Conservation (phyloP, 2,329 filamentous ascomycete species). For the Colletotrichum incanum region DNA sequence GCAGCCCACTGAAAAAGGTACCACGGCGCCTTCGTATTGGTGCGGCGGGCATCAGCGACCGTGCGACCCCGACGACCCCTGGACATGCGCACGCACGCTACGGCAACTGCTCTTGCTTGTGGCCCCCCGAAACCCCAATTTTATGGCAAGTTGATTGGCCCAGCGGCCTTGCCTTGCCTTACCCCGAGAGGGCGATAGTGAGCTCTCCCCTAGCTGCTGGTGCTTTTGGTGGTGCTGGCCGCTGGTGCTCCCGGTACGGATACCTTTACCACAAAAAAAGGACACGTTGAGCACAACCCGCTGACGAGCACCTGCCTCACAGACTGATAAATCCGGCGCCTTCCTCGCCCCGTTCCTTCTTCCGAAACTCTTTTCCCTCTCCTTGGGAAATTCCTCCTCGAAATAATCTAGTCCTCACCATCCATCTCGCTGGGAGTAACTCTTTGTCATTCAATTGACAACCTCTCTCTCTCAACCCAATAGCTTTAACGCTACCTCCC, state of each 20-base stretch:
- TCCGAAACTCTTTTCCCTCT: constrained; percentile 41
- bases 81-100: constrained; percentile 8
- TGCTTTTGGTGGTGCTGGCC: constrained; percentile 17
- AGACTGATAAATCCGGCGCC: constrained; percentile 43
- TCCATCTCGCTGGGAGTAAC: constrained; percentile 32
- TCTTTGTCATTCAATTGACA: constrained; percentile 41
- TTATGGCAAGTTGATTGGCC: constrained; percentile 24
- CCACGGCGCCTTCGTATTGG: constrained; percentile 21
- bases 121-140: constrained; percentile 23
- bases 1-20: constrained; percentile 40
- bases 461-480: constrained; percentile 33
- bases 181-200: constrained; percentile 24
- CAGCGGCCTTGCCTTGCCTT: constrained; percentile 10
- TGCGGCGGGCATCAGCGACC: constrained; percentile 19
- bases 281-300: constrained; percentile 45
- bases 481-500: constrained; percentile 32
- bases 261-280: constrained; percentile 44
- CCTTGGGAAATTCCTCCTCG: constrained; percentile 39
- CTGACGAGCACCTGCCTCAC: constrained; percentile 33
- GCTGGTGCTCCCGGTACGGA: constrained; percentile 16
- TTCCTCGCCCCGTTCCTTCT: constrained; percentile 41
- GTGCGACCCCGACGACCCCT: constrained; percentile 30
- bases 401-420: constrained; percentile 31
- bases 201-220: constrained; percentile 40
- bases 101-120: constrained; percentile 26